Percentiles rank a stretch among this genome's conserved stretches.
These are phyloP conservation scores for Talaromyces islandicus DNA, from an alignment of 2,329 filamentous ascomycete species.

Conservation along the genomic window DNA sequence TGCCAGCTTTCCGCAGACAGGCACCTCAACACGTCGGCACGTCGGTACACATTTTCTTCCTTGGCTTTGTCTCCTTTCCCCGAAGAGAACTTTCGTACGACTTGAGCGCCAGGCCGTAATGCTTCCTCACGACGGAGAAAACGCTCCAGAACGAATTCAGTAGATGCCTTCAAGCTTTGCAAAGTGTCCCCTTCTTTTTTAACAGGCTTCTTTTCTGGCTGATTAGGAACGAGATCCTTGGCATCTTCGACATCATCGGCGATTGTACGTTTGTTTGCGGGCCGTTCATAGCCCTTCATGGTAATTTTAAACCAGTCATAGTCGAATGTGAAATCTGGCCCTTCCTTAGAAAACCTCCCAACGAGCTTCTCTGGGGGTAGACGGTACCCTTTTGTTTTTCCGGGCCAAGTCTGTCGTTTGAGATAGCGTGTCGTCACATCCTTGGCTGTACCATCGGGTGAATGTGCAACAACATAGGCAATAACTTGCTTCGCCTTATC, in stretches of 20 bases:
- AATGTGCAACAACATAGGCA: conserved; percentile 80
- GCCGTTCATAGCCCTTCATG: conserved; percentile 65
- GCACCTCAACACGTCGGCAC: conserved; percentile 74
- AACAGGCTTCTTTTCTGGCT: conserved; percentile 66
- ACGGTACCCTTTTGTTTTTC: conserved; percentile 80
- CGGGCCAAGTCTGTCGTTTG: conserved; percentile 72
- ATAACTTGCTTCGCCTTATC: conserved; percentile 85
- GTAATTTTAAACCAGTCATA: conserved; percentile 85
- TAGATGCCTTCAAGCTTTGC: conserved; percentile 79
- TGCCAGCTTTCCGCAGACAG: conserved; percentile 97
- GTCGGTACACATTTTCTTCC: conserved; percentile 73
- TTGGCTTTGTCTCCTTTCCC: conserved; percentile 68
- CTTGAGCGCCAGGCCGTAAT: conserved; percentile 59
- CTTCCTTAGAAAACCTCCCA: conserved; percentile 56
- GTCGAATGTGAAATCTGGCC: conserved; percentile 63
- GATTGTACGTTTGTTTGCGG: conserved; percentile 52
- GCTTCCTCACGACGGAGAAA: conserved; percentile 92
- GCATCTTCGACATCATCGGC: conserved; percentile 74
- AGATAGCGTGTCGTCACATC: conserved; percentile 92
- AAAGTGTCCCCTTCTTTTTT: conserved; percentile 75
- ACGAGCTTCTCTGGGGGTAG: conserved; percentile 75
- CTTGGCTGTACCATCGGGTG: conserved; percentile 79
- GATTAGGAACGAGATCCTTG: conserved; percentile 66
- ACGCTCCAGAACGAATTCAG: conserved; percentile 76
- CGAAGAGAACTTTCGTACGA: conserved; percentile 68